Base-by-base conservation (phyloP, 2,329 filamentous ascomycete species). In the Intubia oerlemansii region DNA sequence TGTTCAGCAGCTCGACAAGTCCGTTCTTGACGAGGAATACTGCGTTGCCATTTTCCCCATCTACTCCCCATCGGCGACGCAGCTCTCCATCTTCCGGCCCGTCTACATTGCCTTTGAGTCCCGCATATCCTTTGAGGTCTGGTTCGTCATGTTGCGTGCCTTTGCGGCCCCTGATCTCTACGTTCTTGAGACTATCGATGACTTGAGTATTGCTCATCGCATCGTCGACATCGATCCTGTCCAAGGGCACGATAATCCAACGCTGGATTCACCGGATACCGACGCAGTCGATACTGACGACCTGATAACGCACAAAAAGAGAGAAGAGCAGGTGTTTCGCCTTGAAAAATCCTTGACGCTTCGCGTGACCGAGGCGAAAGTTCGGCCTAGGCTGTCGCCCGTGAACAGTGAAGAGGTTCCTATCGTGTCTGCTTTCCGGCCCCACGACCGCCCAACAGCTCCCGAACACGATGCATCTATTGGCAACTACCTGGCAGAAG, bases 41-140 rank as follows among this genome's bases (percentile, higher is more conserved):
- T 95, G 84, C 53, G 78, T 98, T 37, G 84, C 80, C 29, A 85
- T 98, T 26, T 93, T 93, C 44, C 85, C 88, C 11, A 84, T 85
- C 36, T 95, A 98, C 49, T 72, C 80, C 1, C 62, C 76, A 8
- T 69, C 68, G 13, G 66, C 79, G 2, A 75, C 68, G 3, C 65
- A 75, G 12, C 58, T 85, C 32, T 75, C 76, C 6, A 66, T 85
- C 17, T 72, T 81, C 34, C 70, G 79, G n/a, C 85, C 88, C 0
- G 72, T 95, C 20, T 93, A 91, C 45, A 58, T 98, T 19, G 77
- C 80, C 4, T 53, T 93, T 25, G 85, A 95, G 40, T 84, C 69
- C 16, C 67, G 84, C 24, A 70, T 91, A 6, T 59, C 91, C n/a
- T 92, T 90, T 42, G 88, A 98, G 46, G 88, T 93, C 10, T 98